Conservation (phyloP, 805 yeast species). For the Sungouiozyma ichnusensis region DNA sequence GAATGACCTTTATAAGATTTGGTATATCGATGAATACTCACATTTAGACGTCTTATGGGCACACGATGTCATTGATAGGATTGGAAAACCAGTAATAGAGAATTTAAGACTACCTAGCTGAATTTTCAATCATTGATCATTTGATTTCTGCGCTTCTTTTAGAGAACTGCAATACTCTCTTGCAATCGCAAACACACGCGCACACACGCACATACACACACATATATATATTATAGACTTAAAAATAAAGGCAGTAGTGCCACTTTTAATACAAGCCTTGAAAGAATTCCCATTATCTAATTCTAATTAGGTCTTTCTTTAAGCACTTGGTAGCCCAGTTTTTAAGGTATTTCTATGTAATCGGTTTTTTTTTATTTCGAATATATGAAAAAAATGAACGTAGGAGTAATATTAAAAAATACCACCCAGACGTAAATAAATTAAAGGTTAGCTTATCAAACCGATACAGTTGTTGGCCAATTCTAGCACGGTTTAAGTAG, state of each 20-base stretch:
- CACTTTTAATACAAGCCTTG: too few species aligned
- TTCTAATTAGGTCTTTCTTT: too few species aligned
- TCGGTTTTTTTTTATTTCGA: too few species aligned
- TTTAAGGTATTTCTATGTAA: too few species aligned
- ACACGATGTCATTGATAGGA: constrained; percentile 51
- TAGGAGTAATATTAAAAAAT: background rate
- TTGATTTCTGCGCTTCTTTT: background rate
- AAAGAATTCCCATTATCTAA: too few species aligned
- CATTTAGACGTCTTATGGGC: constrained; percentile 96
- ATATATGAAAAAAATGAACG: background rate
- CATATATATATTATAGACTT: background rate
- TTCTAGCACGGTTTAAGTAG: too few species aligned
- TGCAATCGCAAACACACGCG: background rate
- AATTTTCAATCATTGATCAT: background rate
- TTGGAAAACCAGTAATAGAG: constrained; percentile 42
- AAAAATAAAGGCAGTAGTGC: background rate
- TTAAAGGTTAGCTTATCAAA: too few species aligned
- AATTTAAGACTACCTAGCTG: constrained; percentile 21
- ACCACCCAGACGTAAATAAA: background rate
- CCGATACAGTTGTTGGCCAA: too few species aligned
- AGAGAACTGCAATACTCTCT: background rate
- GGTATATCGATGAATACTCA: constrained; percentile 50
- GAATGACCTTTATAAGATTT: constrained; percentile 21
- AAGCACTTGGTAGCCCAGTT: too few species aligned
- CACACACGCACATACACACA: background rate